Percentiles rank a stretch among this genome's conserved stretches.
Conservation (phyloP, 2,329 filamentous ascomycete genomes). For the Monilinia fructigena region DNA sequence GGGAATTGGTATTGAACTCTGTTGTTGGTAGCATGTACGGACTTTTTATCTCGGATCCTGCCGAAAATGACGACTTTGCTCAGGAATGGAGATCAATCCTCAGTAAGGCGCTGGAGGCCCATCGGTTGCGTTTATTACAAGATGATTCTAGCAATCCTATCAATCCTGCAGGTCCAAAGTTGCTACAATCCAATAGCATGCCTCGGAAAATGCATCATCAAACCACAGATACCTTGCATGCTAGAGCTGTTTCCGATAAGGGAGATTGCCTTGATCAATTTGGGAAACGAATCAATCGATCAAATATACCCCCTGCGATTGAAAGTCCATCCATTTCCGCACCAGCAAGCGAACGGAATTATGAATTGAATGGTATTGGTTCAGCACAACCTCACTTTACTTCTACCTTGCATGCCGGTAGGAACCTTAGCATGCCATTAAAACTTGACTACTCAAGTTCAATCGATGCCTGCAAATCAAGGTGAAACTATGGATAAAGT, state of each 20-base stretch:
- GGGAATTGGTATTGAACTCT: not conserved
- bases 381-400: not conserved
- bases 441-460: not conserved
- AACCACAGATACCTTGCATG: not conserved
- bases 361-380: not conserved
- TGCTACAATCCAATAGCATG: not conserved
- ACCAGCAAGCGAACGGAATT: not conserved
- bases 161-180: not conserved
- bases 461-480: not conserved
- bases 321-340: not conserved
- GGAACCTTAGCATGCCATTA: constrained; percentile 3
- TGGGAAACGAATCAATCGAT: not conserved
- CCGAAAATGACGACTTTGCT: not conserved
- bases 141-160: not conserved
- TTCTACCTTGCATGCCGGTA: not conserved
- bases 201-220: not conserved
- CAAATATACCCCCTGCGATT: not conserved
- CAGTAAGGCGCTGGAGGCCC: not conserved
- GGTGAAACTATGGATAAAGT: not conserved
- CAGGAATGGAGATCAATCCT: not conserved
- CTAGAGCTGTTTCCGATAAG: not conserved
- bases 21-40: constrained; percentile 7
- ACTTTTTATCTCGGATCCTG: constrained; percentile 9
- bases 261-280: not conserved
- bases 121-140: not conserved